phyloP scores from a whole-genome alignment of 2,329 filamentous ascomycete species.

The Epichloe elymi region DNA sequence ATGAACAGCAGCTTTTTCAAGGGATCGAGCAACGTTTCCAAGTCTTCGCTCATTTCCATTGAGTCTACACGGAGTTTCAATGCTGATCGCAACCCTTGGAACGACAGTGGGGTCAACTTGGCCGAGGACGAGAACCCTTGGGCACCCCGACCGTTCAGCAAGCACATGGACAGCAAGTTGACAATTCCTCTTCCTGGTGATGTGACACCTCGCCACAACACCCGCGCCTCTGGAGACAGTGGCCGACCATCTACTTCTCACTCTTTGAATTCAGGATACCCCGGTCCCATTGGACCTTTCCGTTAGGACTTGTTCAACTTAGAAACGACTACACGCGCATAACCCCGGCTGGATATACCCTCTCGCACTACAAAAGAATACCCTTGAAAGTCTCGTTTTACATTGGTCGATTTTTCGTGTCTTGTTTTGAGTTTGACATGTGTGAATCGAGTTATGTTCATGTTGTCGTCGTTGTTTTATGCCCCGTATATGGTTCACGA shows the following conservation, averaged over 20 bases:
- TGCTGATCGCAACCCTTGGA: slow-evolving; percentile 94
- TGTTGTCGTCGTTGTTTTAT: slow-evolving; percentile 5
- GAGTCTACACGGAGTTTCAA: slow-evolving; percentile 85
- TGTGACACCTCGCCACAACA: slow-evolving; percentile 68
- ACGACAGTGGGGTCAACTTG: slow-evolving; percentile 91
- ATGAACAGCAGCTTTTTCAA: slow-evolving; percentile 81
- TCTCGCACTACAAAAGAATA: slow-evolving; percentile 45
- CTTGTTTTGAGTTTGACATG: not conserved
- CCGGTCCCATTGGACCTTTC: slow-evolving; percentile 80
- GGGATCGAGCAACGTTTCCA: slow-evolving; percentile 79
- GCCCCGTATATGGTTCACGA: slow-evolving; percentile 4
- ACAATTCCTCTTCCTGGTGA: slow-evolving; percentile 61
- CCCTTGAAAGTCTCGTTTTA: slow-evolving; percentile 24
- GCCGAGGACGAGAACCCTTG: slow-evolving; percentile 71
- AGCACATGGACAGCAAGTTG: slow-evolving; percentile 51
- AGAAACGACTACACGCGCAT: slow-evolving; percentile 38
- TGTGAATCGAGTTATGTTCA: slow-evolving; percentile 6
- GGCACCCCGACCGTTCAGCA: slow-evolving; percentile 49
- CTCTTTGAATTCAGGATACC: slow-evolving; percentile 93
- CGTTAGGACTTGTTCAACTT: slow-evolving; percentile 55
- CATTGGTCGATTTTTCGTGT: not conserved
- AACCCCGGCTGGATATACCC: slow-evolving; percentile 54
- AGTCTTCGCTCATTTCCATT: slow-evolving; percentile 89
- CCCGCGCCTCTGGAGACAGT: slow-evolving; percentile 78
- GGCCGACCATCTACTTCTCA: slow-evolving; percentile 88